Evolutionary conservation across 495 filamentous ascomycete species (phyloP).

Genomic region (Cairneyella variabilis): DNA sequence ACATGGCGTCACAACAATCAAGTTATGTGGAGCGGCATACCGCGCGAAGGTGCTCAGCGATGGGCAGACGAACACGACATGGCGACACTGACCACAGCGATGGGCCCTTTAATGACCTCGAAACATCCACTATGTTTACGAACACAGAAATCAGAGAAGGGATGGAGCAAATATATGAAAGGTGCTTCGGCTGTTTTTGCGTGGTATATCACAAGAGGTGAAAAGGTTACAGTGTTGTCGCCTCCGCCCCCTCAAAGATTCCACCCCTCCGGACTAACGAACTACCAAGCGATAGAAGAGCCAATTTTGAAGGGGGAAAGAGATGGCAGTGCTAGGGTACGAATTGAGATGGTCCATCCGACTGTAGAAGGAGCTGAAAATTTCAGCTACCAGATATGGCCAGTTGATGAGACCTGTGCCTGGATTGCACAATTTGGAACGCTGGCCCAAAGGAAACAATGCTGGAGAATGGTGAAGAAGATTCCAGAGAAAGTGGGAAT

Average conservation of each 20-base stretch:
- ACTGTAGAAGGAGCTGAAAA: neutral
- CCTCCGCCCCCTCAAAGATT: constrained; percentile 1
- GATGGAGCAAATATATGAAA: constrained; percentile 6
- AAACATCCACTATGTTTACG: constrained; percentile 1
- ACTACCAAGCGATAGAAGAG: constrained; percentile 1
- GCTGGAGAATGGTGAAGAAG: neutral
- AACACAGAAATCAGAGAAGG: neutral
- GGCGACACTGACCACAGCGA: constrained; percentile 2
- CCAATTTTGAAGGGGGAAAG: neutral
- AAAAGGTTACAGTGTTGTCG: neutral
- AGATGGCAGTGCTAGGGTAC: neutral
- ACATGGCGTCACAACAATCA: constrained; percentile 1
- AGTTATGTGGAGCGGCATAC: neutral
- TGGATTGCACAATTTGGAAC: neutral
- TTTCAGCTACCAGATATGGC: constrained; percentile 3
- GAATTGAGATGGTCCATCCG: constrained; percentile 3
- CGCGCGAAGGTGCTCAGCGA: neutral
- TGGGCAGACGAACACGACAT: constrained; percentile 9
- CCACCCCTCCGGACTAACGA: neutral
- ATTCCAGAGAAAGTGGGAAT: neutral
- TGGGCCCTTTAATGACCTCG: constrained; percentile 4
- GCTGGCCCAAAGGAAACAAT: neutral
- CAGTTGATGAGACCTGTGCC: neutral
- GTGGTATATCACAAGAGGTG: constrained; percentile 5
- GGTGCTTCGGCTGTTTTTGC: constrained; percentile 10